A percentile compares a stretch with the other conserved stretches of the same genome.
phyloP scores from a whole-genome alignment of 805 yeast genomes.

The Wickerhamiella slavikovae region DNA sequence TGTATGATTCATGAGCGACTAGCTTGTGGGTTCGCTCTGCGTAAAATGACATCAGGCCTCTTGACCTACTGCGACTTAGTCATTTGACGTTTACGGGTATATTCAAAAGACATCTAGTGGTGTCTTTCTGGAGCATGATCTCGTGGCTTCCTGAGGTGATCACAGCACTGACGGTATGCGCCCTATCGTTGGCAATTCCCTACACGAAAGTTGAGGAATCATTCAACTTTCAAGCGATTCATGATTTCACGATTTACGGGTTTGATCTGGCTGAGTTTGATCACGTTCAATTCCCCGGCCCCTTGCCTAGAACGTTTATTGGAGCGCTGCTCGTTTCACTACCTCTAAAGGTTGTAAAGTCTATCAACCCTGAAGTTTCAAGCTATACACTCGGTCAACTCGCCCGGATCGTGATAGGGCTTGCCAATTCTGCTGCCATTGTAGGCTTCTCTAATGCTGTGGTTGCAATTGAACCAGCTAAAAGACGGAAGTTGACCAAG shows the following conservation, averaged over 20 bases:
- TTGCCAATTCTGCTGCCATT: slow-evolving; percentile 35
- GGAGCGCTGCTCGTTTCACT: slow-evolving; percentile 41
- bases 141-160: no score
- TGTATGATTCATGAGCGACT: no score
- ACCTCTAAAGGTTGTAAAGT: slow-evolving; percentile 22
- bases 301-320: slow-evolving; percentile 66
- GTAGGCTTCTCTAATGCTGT: slow-evolving; percentile 28
- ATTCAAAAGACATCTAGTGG: no score
- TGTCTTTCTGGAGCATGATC: no score
- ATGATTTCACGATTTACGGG: slow-evolving; percentile 58
- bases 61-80: no score
- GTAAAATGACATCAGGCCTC: no score
- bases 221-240: slow-evolving; percentile 73
- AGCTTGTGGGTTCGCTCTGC: no score
- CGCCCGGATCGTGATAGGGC: slow-evolving; percentile 41
- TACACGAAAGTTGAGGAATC: slow-evolving; percentile 89
- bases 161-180: no score
- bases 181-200: no score
- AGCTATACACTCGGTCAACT: slow-evolving; percentile 29
- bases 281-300: slow-evolving; percentile 69
- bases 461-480: no score
- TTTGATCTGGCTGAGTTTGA: slow-evolving; percentile 31
- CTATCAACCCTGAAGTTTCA: slow-evolving; percentile 7
- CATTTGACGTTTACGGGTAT: no score
- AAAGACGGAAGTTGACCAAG: no score